phyloP scores from a whole-genome alignment of 345 rosid species.

The Erysimum cheiranthoides region DNA sequence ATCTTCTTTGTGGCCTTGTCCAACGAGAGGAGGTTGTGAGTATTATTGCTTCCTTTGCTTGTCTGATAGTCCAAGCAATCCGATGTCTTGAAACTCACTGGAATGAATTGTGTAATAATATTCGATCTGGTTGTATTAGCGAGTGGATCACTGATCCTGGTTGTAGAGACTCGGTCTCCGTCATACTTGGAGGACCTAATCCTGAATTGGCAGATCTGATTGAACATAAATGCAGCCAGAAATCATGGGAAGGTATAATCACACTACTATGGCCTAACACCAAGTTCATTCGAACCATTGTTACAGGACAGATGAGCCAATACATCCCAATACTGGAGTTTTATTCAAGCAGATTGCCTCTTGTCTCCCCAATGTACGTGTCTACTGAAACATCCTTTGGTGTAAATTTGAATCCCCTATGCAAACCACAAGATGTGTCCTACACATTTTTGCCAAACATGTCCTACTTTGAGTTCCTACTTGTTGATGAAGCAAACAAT shows the following conservation, averaged over 20 bases:
- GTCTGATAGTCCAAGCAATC: no score
- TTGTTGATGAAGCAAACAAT: not conserved
- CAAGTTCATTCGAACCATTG: conserved; percentile 54
- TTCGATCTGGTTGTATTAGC: conserved; percentile 23
- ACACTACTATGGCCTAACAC: conserved; percentile 64
- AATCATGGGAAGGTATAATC: conserved; percentile 73
- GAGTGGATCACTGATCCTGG: conserved; percentile 59
- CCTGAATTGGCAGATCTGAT: conserved; percentile 52
- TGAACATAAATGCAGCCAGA: conserved; percentile 45
- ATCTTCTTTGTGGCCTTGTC: no score
- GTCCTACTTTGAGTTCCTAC: no score
- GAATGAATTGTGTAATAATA: no score
- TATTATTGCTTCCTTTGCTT: no score
- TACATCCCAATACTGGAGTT: conserved; percentile 61
- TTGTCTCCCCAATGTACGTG: conserved; percentile 58
- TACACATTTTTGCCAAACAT: no score
- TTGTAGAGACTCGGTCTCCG: conserved; percentile 48
- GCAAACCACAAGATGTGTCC: conserved; percentile 47
- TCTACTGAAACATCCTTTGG: conserved; percentile 69
- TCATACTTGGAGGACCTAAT: conserved; percentile 48
- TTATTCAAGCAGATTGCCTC: conserved; percentile 63
- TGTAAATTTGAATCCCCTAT: conserved; percentile 58
- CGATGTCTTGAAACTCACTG: no score
- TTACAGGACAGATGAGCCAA: conserved; percentile 73
- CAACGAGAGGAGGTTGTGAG: no score